Conservation (phyloP, 441 rosid species). For the Adansonia gregorii region DNA sequence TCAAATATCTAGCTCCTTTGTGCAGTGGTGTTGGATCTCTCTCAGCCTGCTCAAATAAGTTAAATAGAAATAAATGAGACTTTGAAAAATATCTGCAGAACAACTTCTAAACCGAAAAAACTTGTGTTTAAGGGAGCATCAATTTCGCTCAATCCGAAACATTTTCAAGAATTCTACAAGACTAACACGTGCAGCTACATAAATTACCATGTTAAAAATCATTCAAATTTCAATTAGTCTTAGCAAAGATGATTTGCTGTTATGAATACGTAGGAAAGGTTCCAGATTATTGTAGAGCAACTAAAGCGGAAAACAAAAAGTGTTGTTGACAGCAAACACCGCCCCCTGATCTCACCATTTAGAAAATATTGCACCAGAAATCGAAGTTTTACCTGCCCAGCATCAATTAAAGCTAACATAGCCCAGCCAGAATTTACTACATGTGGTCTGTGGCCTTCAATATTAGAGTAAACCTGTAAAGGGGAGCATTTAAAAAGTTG, state of each 20-base stretch:
- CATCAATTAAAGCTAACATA: constrained; percentile 74
- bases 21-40: constrained; percentile 60
- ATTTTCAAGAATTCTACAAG: neutral
- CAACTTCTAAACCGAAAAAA: neutral
- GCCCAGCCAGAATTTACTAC: constrained; percentile 87
- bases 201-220: neutral
- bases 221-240: neutral
- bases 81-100: neutral
- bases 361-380: neutral
- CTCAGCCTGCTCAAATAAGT: constrained; percentile 46
- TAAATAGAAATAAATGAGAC: neutral
- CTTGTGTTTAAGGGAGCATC: neutral
- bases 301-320: neutral
- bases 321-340: neutral
- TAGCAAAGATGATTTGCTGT: neutral
- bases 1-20: constrained; percentile 52
- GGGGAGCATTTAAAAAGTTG: neutral
- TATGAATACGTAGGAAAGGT: neutral
- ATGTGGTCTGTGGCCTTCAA: constrained; percentile 65
- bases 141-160: neutral
- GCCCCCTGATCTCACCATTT: neutral
- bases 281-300: neutral
- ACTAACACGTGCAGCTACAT: constrained; percentile 15
- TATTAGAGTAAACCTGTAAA: constrained; percentile 59
- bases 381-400: constrained; percentile 66